Evolutionary conservation across 2,329 filamentous ascomycete species (phyloP), one percentile per base, ranked within the genome.

Genomic region (Stachybotrys echinatus): DNA sequence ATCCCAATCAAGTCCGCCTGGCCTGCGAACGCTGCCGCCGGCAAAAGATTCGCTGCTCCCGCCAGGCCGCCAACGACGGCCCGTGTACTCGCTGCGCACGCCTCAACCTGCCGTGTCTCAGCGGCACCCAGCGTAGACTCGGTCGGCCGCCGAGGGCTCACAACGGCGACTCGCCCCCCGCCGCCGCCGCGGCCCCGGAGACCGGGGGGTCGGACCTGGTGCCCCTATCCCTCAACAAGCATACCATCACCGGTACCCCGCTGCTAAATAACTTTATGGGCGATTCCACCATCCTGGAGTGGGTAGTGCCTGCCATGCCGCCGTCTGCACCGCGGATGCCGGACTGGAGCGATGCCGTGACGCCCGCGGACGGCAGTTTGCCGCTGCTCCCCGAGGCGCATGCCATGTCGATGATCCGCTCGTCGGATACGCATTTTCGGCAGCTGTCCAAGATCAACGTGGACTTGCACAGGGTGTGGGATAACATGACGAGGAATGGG

Each of bases 1-100:
- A 67, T 43, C 64, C 65, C 4, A 65, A 59, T 22, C 65, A 67
- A 45, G 53, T 64, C 31, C 62, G 65, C 23, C 63, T 61, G 6
- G 61, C 64, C 6, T 67, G 64, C 48, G 63, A 67, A 53, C 56
- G 63, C 40, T 67, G 64, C 18, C 64, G 64, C 7, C 54, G 58
- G 12, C 64, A 66, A 42, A 67, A 67, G 48, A 57, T 67, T 6
- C 60, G 61, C 23, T 68, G 64, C 52, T 55, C 56, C 7, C 64
- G 63, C 18, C 57, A 58, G 21, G 45, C 55, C 22, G 42, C 55
- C 19, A 39, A 57, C 6, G 50, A 54, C 2, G 42, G 52, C 1
- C 59, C 60, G 3, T 67, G 64, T 49, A 51, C 57, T 17, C 59
- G 63, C 18, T 67, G 65, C 51, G 45, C 55, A 38, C 57, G 61